Evolutionary conservation across 2,329 filamentous ascomycete species (phyloP).

Genomic region (Pezicula rhizophila): DNA sequence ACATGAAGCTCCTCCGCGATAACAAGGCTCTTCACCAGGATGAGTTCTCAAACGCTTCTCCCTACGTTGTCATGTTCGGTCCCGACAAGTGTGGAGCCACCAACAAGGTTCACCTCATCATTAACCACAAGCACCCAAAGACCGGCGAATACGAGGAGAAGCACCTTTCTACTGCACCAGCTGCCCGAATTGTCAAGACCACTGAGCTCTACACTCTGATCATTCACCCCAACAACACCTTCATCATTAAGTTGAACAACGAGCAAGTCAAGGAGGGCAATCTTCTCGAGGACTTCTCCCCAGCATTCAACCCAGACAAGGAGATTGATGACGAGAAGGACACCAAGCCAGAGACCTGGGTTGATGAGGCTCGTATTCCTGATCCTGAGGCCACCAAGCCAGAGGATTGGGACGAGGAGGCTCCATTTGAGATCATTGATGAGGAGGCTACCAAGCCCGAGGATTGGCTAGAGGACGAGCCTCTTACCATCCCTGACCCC

Average conservation of each 20-base stretch:
- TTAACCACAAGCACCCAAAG: constrained; percentile 99
- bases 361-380: constrained; percentile 84
- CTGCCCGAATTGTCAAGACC: constrained; percentile 84
- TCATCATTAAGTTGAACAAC: constrained; percentile 85
- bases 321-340: constrained; percentile 96
- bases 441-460: constrained; percentile 86
- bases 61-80: constrained; percentile 99
- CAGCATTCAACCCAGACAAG: constrained; percentile 85
- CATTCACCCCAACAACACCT: constrained; percentile 94
- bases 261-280: constrained; percentile 82
- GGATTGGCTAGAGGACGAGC: constrained; percentile 93
- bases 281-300: constrained; percentile 88
- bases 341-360: constrained; percentile 91
- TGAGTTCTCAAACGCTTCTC: constrained; percentile 95
- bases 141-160: constrained; percentile 99
- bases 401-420: constrained; percentile 98
- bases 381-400: constrained; percentile 95
- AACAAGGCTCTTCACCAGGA: constrained; percentile 95
- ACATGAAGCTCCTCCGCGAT: constrained; percentile 97
- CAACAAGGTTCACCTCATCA: constrained; percentile 98
- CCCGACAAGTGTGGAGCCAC: constrained; percentile 98
- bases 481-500: constrained; percentile 77
- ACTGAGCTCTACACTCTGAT: constrained; percentile 94
- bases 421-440: constrained; percentile 91
- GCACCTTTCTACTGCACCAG: constrained; percentile 80